Evolutionary conservation across 1,284 basidiomycete species (phyloP).

Genomic region (Meripilus lineatus): DNA sequence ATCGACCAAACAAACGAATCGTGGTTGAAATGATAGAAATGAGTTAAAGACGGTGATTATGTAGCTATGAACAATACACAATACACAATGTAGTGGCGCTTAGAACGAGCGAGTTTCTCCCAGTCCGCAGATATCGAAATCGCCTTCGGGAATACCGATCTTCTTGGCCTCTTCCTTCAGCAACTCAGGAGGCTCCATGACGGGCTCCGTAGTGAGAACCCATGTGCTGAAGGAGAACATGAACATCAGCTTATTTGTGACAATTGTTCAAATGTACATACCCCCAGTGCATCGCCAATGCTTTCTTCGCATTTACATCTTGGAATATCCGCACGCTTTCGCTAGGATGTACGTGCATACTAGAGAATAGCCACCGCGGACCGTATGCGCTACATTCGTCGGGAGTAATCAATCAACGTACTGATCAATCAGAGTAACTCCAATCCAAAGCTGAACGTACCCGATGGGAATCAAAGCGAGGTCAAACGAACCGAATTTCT

Average conservation of each 20-base stretch:
- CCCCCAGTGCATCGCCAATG: slow-evolving; percentile 72
- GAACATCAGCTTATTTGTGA: neutral
- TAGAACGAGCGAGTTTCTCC: slow-evolving; percentile 44
- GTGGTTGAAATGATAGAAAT: no score
- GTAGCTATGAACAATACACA: no score
- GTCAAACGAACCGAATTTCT: slow-evolving; percentile 54
- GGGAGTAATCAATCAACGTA: neutral
- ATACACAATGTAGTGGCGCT: no score
- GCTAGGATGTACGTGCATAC: slow-evolving; percentile 54
- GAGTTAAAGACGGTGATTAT: no score
- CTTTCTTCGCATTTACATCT: slow-evolving; percentile 53
- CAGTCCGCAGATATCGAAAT: slow-evolving; percentile 51
- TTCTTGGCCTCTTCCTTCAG: slow-evolving; percentile 47
- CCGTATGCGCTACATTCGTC: slow-evolving; percentile 45
- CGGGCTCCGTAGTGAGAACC: slow-evolving; percentile 48
- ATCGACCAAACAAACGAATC: no score
- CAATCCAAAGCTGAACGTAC: slow-evolving; percentile 28
- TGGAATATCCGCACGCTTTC: slow-evolving; percentile 62
- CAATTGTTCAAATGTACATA: slow-evolving; percentile 12
- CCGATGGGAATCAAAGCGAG: slow-evolving; percentile 64
- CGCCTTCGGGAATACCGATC: slow-evolving; percentile 41
- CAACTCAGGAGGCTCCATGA: slow-evolving; percentile 52
- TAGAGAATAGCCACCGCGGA: slow-evolving; percentile 52
- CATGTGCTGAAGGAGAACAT: slow-evolving; percentile 35
- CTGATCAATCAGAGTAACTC: neutral